Percentiles rank a stretch among this genome's conserved stretches.
Conservation (phyloP, 345 rosid species). For the Citrus sinensis region DVS_A1.0 CM039161.1:4778001-4778500, state of each 20-base stretch:
- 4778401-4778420: neutral
- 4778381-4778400: neutral
- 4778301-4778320: slow-evolving; percentile 2
- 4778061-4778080: slow-evolving; percentile 94
- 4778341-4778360: neutral
- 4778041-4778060: slow-evolving; percentile 27
- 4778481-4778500: neutral
- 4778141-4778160: slow-evolving; percentile 50
- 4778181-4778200: slow-evolving; percentile 1
- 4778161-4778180: slow-evolving; percentile 38
- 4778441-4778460: neutral
- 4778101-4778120: slow-evolving; percentile 83
- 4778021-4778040: neutral
- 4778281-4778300: slow-evolving; percentile 10
- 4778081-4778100: slow-evolving; percentile 79
- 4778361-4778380: neutral
- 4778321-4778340: neutral
- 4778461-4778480: neutral
- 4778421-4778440: neutral
- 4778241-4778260: neutral
- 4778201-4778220: neutral
- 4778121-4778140: slow-evolving; percentile 71
- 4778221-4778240: slow-evolving; percentile 4
- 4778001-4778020: neutral
- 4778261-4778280: slow-evolving; percentile 9